These are phyloP conservation scores for Hypomyces perniciosus DNA, from an alignment of 2,329 filamentous ascomycete genomes.

Conservation along the genomic window DNA sequence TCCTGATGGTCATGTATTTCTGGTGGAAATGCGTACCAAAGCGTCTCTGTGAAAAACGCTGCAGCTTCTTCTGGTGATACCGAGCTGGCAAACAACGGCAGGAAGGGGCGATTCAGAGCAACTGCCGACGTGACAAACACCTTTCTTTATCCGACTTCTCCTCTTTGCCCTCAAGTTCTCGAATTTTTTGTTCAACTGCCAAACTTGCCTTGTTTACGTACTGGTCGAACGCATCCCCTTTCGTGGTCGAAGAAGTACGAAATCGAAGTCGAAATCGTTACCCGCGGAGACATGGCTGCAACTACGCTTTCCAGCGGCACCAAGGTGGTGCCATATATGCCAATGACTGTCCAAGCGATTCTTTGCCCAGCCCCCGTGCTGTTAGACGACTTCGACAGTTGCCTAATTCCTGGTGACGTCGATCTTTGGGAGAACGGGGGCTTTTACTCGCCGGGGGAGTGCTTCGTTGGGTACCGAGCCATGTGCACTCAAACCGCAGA, in stretches of 20 bases:
- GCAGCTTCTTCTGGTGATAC: not conserved
- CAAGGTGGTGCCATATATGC: slow-evolving; percentile 16
- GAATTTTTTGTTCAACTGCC: not conserved
- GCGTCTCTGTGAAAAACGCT: no score
- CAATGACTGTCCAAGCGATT: slow-evolving; percentile 19
- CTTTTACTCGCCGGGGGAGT: slow-evolving; percentile 27
- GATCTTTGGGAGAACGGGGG: slow-evolving; percentile 21
- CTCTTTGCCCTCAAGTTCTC: not conserved
- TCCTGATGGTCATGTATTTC: not conserved
- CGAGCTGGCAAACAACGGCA: slow-evolving; percentile 4
- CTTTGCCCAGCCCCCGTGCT: slow-evolving; percentile 18
- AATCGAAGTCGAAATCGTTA: not conserved
- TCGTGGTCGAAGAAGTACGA: not conserved
- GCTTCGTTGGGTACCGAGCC: slow-evolving; percentile 23
- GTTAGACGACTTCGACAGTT: slow-evolving; percentile 17
- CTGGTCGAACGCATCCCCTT: not conserved
- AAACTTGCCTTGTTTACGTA: no score
- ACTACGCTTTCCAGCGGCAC: slow-evolving; percentile 13
- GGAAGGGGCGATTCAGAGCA: slow-evolving; percentile 1
- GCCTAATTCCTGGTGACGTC: slow-evolving; percentile 18
- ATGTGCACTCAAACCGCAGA: slow-evolving; percentile 20
- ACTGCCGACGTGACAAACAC: not conserved
- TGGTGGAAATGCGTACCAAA: not conserved
- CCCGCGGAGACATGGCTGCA: slow-evolving; percentile 7
- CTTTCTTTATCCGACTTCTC: not conserved